Evolutionary conservation across 495 filamentous ascomycete genomes (phyloP), one percentile per base, ranked within the genome.

Genomic region (Penicilliopsis zonata): DNA sequence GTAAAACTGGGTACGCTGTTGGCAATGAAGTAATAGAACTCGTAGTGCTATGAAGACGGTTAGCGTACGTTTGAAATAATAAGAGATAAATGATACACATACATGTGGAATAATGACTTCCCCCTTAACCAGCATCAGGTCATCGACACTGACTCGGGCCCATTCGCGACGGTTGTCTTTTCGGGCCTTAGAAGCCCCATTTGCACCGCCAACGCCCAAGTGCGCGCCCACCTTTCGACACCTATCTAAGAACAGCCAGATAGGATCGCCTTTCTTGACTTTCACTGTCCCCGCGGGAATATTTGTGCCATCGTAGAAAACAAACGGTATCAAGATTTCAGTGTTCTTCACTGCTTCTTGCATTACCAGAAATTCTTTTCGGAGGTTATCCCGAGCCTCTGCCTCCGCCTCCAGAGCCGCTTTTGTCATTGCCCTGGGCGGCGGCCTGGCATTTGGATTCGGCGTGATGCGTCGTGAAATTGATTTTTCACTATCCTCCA

Each of bases 281-380:
- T 73, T 74, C 47, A 77, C 88, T 13, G 68, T 61, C 13, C 92
- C 80, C 16, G 82, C 78, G 1, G 86, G 78, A n/a, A 83, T 86
- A 53, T 90, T 88, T 3, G 85, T 92, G n/a, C 90, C 90, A 37
- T 98, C 92, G 55, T 94, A 96, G 49, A 98, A 96, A 14, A 95
- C 85, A 55, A 98, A 98, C 0, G 90, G 90, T 3, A 98, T 83
- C 24, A 79, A 62, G 13, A 98, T 85, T 47, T 94, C 86, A 15
- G 86, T 84, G 20, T 74, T 74, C 59, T 92, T 94, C 35, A 96
- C 79, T 2, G 76, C 73, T 29, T 92, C 83, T 52, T 95, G 90
- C 46, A 88, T 69, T 6, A 57, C 55, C 18, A 93, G 39, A 43
- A 94, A 98, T 44, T 95, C 82, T 38, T 83, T 84, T 7, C 88